These are phyloP conservation scores for Collariella sp. DNA, from an alignment of 495 filamentous ascomycete genomes.

Conservation along the genomic window DNA sequence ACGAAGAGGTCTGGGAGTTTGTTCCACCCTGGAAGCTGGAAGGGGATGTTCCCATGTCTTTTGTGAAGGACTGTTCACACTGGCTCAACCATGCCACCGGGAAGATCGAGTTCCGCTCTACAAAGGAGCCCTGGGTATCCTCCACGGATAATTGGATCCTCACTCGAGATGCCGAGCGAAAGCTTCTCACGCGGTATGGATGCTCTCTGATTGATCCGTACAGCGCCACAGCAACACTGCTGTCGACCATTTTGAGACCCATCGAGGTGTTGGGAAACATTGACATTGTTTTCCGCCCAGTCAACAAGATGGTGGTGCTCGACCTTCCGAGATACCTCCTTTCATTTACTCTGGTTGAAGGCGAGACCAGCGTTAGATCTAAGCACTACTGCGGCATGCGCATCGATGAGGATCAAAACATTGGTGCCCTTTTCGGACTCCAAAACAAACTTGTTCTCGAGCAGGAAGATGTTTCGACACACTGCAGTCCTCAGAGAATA, in stretches of 20 bases:
- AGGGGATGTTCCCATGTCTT: constrained; percentile 37
- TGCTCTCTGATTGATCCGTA: constrained; percentile 7
- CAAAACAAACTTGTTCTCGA: constrained; percentile 45
- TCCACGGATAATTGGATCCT: constrained; percentile 10
- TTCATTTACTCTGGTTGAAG: constrained; percentile 8
- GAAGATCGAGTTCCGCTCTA: constrained; percentile 44
- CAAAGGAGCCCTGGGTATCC: constrained; percentile 33
- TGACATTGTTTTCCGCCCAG: constrained; percentile 7
- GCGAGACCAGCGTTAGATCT: constrained; percentile 8
- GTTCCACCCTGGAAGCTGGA: constrained; percentile 36
- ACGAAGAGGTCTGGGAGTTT: constrained; percentile 31
- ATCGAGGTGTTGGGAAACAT: constrained; percentile 5
- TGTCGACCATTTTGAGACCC: constrained; percentile 1
- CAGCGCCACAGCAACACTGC: background rate
- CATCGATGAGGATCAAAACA: constrained; percentile 43
- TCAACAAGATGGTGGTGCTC: background rate
- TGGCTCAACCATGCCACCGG: constrained; percentile 32
- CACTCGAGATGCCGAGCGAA: background rate
- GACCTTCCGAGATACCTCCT: constrained; percentile 12
- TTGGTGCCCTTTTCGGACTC: constrained; percentile 48
- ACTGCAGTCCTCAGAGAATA: constrained; percentile 17
- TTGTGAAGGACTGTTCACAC: constrained; percentile 45
- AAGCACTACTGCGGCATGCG: constrained; percentile 35
- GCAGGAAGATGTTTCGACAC: background rate
- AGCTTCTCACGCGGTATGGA: background rate